A percentile compares a stretch with the other conserved stretches of the same genome.
These are phyloP conservation scores for Porodaedalea pini DNA, from an alignment of 1,284 basidiomycete genomes.

Conservation along the genomic window DNA sequence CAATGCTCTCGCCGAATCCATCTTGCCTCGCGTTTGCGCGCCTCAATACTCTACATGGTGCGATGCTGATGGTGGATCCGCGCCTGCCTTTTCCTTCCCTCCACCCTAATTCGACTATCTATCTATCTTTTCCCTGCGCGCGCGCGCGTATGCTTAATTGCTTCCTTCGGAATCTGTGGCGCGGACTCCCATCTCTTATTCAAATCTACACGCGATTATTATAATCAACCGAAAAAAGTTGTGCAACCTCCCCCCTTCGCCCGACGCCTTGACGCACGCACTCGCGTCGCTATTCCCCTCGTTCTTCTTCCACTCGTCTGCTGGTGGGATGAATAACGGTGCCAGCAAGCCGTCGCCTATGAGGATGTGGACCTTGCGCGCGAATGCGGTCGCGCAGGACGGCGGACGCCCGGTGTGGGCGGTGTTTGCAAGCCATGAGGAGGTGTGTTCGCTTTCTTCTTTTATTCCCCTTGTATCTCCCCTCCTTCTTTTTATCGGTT, in stretches of 20 bases:
- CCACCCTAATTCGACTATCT: neutral
- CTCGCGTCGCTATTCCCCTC: neutral
- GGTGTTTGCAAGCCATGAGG: constrained; percentile 25
- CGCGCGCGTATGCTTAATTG: neutral
- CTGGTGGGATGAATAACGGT: neutral
- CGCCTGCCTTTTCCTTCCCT: neutral
- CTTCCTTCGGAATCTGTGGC: constrained; percentile 3
- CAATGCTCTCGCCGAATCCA: neutral
- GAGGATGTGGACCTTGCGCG: constrained; percentile 23
- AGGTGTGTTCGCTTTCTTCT: constrained; percentile 16
- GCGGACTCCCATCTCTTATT: neutral
- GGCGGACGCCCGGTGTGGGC: constrained; percentile 24
- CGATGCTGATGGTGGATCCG: constrained; percentile 1
- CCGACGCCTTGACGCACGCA: neutral
- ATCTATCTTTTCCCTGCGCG: neutral
- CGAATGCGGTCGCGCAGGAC: constrained; percentile 17
- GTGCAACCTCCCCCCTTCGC: neutral
- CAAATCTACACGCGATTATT: neutral
- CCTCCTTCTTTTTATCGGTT: neutral
- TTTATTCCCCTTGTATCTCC: neutral
- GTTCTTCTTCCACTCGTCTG: neutral
- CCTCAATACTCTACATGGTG: neutral
- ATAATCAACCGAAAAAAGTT: neutral
- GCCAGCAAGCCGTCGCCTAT: constrained; percentile 15
- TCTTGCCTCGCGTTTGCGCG: constrained; percentile 2